Conservation (phyloP, 345 rosid genomes). For the Euphorbia pulcherrima region DNA sequence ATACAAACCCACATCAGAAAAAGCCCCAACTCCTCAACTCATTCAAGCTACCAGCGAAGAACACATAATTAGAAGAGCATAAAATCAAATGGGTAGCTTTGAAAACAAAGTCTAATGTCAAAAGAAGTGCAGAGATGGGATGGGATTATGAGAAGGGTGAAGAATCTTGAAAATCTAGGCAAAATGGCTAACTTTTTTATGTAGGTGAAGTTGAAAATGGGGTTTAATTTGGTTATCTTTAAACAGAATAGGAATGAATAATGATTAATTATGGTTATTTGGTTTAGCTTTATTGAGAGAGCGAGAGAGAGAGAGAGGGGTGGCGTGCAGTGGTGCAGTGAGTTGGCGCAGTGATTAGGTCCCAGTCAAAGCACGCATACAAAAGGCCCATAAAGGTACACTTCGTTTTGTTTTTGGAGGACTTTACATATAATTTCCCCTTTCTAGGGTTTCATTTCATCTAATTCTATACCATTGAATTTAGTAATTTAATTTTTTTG, state of each 20-base stretch:
- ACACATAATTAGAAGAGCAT: background rate
- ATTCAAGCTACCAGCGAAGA: background rate
- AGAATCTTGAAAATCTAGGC: conserved; percentile 15
- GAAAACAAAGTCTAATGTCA: background rate
- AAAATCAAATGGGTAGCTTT: conserved; percentile 12
- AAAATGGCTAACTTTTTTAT: conserved; percentile 10
- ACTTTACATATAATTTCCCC: too few species aligned
- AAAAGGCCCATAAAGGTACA: background rate
- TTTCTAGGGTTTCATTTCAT: too few species aligned
- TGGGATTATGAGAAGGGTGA: conserved; percentile 4
- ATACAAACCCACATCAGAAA: conserved; percentile 18
- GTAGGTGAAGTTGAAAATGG: background rate
- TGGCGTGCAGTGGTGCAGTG: conserved; percentile 28
- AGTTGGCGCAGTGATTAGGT: conserved; percentile 2
- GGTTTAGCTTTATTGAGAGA: background rate
- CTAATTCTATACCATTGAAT: too few species aligned
- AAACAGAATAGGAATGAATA: background rate
- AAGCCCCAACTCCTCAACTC: conserved; percentile 9
- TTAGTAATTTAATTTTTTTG: too few species aligned
- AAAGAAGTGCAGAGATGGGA: conserved; percentile 4
- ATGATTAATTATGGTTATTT: background rate
- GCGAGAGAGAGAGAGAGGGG: conserved; percentile 8
- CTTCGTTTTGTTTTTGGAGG: background rate
- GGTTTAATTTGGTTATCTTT: background rate
- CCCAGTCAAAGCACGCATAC: conserved; percentile 22